A percentile compares a stretch with the other conserved stretches of the same genome.
These are phyloP conservation scores for Colletotrichum lindemuthianum DNA, from an alignment of 2,329 filamentous ascomycete genomes.

Conservation along the genomic window DNA sequence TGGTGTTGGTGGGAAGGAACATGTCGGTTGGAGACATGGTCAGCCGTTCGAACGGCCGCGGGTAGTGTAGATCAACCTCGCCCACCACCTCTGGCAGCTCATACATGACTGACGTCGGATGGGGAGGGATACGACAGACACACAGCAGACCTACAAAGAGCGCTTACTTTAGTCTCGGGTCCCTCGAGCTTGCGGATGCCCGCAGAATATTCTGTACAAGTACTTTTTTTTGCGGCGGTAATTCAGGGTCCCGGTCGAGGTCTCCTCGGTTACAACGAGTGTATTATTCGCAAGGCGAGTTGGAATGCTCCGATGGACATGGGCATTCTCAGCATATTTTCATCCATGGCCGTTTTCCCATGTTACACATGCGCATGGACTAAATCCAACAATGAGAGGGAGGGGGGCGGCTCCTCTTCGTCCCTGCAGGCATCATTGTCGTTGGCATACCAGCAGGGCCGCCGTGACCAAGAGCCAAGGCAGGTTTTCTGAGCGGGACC, in stretches of 20 bases:
- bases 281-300: constrained; percentile 1
- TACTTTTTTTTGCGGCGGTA: no score
- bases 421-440: constrained; percentile 21
- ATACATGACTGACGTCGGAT: constrained; percentile 19
- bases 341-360: neutral
- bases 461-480: constrained; percentile 28
- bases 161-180: constrained; percentile 1
- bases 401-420: neutral
- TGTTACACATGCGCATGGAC: no score
- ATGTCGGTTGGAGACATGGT: constrained; percentile 16
- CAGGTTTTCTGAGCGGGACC: constrained; percentile 24
- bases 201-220: no score
- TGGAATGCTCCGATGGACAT: constrained; percentile 19
- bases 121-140: neutral
- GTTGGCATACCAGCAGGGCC: constrained; percentile 8
- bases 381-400: neutral
- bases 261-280: constrained; percentile 1
- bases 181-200: constrained; percentile 7
- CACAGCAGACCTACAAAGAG: neutral
- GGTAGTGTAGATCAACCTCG: constrained; percentile 26
- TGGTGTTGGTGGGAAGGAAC: neutral
- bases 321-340: neutral
- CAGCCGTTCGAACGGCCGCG: constrained; percentile 12
- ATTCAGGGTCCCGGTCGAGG: constrained; percentile 17
- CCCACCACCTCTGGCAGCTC: neutral